phyloP scores from a whole-genome alignment of 2,329 filamentous ascomycete species.

The Nemania abortiva region DNA sequence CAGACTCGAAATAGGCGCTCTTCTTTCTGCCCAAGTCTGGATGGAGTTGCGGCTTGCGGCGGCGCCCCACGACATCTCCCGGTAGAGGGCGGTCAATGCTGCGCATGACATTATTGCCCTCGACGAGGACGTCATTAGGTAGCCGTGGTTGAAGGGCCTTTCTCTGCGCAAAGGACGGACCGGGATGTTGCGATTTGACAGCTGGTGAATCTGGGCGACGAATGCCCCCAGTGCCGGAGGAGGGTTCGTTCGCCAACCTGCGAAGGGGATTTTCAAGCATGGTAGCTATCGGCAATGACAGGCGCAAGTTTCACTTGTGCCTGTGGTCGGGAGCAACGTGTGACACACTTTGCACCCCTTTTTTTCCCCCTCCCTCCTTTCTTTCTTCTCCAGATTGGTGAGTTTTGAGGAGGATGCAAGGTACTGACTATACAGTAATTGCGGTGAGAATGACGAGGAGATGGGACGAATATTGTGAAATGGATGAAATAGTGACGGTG shows the following conservation, averaged over 20 bases:
- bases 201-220: constrained; percentile 42
- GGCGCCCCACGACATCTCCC: constrained; percentile 52
- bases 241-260: constrained; percentile 16
- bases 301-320: background rate
- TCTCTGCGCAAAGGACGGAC: constrained; percentile 52
- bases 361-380: background rate
- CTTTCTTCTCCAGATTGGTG: no score
- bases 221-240: constrained; percentile 19
- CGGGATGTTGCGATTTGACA: constrained; percentile 31
- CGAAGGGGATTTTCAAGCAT: constrained; percentile 34
- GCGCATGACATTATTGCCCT: constrained; percentile 55
- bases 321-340: background rate
- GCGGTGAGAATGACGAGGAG: background rate
- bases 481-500: background rate
- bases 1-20: constrained; percentile 62
- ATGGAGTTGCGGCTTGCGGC: constrained; percentile 50
- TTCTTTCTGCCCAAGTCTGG: constrained; percentile 53
- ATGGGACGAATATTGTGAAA: constrained; percentile 4
- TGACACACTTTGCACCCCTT: background rate
- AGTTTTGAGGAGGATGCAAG: background rate
- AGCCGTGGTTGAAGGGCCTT: constrained; percentile 45
- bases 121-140: constrained; percentile 51
- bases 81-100: constrained; percentile 56
- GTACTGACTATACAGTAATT: background rate
- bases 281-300: background rate